Conservation (phyloP, 495 filamentous ascomycete species). For the Penicillium angulare region DNA sequence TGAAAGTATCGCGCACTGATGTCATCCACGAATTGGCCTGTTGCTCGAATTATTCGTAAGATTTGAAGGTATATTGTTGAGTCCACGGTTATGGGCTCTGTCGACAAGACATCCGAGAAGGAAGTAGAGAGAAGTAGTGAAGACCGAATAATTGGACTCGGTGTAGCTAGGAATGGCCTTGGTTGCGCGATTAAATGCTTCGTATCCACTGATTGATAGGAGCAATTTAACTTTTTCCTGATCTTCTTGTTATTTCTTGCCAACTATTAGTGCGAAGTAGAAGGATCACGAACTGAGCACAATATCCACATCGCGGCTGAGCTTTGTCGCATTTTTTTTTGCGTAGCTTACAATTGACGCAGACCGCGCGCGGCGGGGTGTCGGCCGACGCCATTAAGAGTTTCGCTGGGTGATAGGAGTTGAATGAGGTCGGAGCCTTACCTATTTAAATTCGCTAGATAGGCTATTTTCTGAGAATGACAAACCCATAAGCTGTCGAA, state of each 20-base stretch:
- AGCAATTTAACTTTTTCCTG: constrained; percentile 19
- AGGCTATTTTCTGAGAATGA: neutral
- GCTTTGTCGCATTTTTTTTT: constrained; percentile 41
- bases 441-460: too few species aligned
- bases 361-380: constrained; percentile 10
- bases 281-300: constrained; percentile 22
- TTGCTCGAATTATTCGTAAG: constrained; percentile 26
- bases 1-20: constrained; percentile 35
- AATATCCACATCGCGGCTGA: constrained; percentile 34
- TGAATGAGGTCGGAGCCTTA: neutral
- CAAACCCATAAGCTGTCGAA: too few species aligned
- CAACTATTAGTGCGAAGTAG: neutral
- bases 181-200: neutral
- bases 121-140: constrained; percentile 7
- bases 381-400: neutral
- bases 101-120: constrained; percentile 1
- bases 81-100: neutral
- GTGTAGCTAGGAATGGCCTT: neutral
- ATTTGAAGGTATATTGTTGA: constrained; percentile 21
- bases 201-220: neutral
- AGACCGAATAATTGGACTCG: constrained; percentile 11
- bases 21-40: constrained; percentile 32
- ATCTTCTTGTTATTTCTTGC: neutral
- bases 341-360: constrained; percentile 33
- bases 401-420: neutral